phyloP scores from a whole-genome alignment of 169 alveolate species.

The Eimeria falciformis region DNA sequence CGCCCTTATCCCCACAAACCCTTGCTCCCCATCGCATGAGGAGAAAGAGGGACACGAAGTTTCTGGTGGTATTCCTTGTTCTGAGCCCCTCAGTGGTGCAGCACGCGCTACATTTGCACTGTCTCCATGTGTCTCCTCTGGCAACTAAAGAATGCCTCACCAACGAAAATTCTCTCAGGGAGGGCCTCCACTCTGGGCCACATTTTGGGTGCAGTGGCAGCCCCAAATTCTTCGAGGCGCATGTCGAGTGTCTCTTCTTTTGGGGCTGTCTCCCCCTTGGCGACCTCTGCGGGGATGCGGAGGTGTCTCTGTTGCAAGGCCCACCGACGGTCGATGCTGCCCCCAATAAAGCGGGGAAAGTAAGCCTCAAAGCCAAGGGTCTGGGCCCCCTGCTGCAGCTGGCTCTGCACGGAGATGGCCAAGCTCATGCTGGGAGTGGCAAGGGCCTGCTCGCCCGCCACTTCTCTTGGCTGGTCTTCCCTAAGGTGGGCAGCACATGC shows the following conservation, averaged over 20 bases:
- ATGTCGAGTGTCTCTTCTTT: constrained; percentile 3
- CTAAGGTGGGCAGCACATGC: constrained; percentile 17
- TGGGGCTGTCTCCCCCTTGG: neutral
- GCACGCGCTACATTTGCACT: too few species aligned
- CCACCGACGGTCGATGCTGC: constrained; percentile 77
- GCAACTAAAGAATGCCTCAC: neutral
- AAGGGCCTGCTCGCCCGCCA: constrained; percentile 24
- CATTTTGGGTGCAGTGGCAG: constrained; percentile 1
- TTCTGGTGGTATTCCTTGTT: neutral
- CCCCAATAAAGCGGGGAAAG: constrained; percentile 78
- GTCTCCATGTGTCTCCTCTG: too few species aligned
- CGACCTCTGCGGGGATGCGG: constrained; percentile 25
- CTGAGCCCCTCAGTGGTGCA: neutral
- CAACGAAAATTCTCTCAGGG: constrained; percentile 29
- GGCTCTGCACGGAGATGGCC: constrained; percentile 18
- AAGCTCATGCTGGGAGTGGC: neutral
- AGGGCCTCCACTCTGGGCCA: constrained; percentile 24
- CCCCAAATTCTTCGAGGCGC: constrained; percentile 1
- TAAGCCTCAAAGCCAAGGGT: constrained; percentile 70
- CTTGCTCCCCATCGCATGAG: too few species aligned
- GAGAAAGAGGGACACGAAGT: neutral
- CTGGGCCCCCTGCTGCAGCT: constrained; percentile 43
- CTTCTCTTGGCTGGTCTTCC: constrained; percentile 46
- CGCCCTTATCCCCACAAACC: too few species aligned
- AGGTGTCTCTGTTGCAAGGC: constrained; percentile 73